A percentile compares a stretch with the other conserved stretches of the same genome.
These are phyloP conservation scores for Fragilaria crotonensis DNA, from an alignment of 108 stramenopile species.

Conservation along the genomic window DNA sequence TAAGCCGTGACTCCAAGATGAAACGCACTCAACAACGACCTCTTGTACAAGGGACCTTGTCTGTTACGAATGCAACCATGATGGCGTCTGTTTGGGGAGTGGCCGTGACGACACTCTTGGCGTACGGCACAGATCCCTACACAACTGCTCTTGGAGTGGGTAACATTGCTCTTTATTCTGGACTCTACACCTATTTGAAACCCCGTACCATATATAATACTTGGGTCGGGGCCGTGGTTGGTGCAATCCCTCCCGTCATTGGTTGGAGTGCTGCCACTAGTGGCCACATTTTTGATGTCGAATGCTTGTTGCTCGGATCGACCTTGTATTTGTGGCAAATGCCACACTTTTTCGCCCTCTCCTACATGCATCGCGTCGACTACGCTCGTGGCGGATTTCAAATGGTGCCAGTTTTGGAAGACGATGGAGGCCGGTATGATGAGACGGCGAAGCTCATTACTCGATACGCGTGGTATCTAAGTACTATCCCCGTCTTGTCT, in stretches of 20 bases:
- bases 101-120: slow-evolving; percentile 67
- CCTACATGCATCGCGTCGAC: slow-evolving; percentile 90
- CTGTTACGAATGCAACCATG: slow-evolving; percentile 42
- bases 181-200: slow-evolving; percentile 96
- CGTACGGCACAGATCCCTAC: slow-evolving; percentile 83
- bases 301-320: slow-evolving; percentile 73
- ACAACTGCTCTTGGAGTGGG: slow-evolving; percentile 83
- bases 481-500: slow-evolving; percentile 80
- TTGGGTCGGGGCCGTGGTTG: slow-evolving; percentile 97
- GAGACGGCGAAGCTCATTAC: slow-evolving; percentile 74
- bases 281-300: slow-evolving; percentile 56
- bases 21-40: slow-evolving; percentile 90
- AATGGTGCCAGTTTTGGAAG: slow-evolving; percentile 52
- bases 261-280: slow-evolving; percentile 95
- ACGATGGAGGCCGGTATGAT: slow-evolving; percentile 69
- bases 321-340: slow-evolving; percentile 98
- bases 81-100: slow-evolving; percentile 70
- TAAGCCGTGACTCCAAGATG: slow-evolving; percentile 77
- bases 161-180: slow-evolving; percentile 93
- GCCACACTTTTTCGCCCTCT: slow-evolving; percentile 97
- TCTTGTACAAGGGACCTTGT: slow-evolving; percentile 66
- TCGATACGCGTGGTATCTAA: slow-evolving; percentile 80
- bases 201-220: slow-evolving; percentile 91
- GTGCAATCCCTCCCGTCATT: slow-evolving; percentile 98
- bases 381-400: slow-evolving; percentile 78